Percentiles rank a stretch among this genome's conserved stretches.
Evolutionary conservation across 257 asterid species (phyloP).

Genomic region (Leptodermis oblonga): DNA sequence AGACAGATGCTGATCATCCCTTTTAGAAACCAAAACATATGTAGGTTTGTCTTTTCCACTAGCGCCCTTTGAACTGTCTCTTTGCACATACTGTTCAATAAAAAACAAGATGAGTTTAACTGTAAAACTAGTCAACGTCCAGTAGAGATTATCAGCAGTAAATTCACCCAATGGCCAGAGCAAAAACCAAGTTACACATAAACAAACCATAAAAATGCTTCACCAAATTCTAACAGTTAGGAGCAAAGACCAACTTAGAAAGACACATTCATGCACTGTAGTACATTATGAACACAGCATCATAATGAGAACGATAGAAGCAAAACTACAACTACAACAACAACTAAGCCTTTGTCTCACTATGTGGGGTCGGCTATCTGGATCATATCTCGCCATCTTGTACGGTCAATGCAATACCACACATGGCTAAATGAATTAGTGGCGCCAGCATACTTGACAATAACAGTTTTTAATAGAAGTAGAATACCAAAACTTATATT

Average conservation of each 20-base stretch:
- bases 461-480: background rate
- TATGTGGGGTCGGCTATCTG: too few species aligned
- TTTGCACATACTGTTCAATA: conserved; percentile 56
- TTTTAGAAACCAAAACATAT: conserved; percentile 40
- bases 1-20: conserved; percentile 41
- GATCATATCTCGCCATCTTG: too few species aligned
- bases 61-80: conserved; percentile 52
- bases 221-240: background rate
- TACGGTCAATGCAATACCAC: too few species aligned
- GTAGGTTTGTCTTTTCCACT: conserved; percentile 57
- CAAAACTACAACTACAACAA: too few species aligned
- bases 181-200: background rate
- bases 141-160: too few species aligned
- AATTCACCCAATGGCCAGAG: background rate
- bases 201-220: background rate
- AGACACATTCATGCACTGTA: background rate
- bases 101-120: conserved; percentile 10
- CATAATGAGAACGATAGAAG: background rate
- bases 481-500: background rate
- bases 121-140: background rate
- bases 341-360: too few species aligned
- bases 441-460: background rate
- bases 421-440: background rate
- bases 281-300: background rate
- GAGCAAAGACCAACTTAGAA: background rate